Evolutionary conservation across 176 grass and related monocot species (phyloP), one percentile per base, ranked within the genome.

Genomic region (Bonia amplexicaulis): DNA sequence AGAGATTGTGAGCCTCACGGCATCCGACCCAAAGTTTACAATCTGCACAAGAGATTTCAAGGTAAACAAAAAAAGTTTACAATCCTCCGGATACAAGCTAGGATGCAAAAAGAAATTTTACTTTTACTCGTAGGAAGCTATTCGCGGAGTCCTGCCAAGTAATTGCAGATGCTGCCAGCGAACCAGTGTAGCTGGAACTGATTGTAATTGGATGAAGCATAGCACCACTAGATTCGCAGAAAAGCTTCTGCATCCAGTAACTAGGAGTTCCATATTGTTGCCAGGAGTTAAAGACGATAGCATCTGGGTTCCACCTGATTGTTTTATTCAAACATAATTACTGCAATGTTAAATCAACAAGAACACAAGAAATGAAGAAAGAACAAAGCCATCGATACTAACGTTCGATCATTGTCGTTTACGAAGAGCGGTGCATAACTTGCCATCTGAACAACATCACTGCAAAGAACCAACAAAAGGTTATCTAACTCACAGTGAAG

Each of bases 261-360:
- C 95, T 97, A 33, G 90, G 92, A 53, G 92, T 94, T 83, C 95
- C 95, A 48, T 97, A 97, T 9, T 89, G 78, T 39, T 94, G 90
- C 87, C 90, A 86, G 23, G 95, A 94, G 87, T 97, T 93, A 81
- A 90, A 97, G 20, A 97, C 95, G 12, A 97, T 93, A 2, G 95
- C 90, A 46, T 97, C 92, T 14, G 95, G 95, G 61, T 84, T 88
- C 95, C 92, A 94, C 65, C 95, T 97, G 84, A 60, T 78, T 58
- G 2, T 63, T 73, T 19, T 37, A 39, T 85, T 45, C 44, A 60
- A 44, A 59, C 3, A 70, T 29, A 46, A 78, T 77, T 53, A 65
- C 10, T 57, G 2, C 20, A 7, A 48, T 31, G 15, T 46, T 39
- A 47, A 12, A 49, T 69, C 15, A 47, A 63, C 1, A 88, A 76